Base-by-base conservation (phyloP, 2,329 filamentous ascomycete species). In the Apiospora aurea region DNA sequence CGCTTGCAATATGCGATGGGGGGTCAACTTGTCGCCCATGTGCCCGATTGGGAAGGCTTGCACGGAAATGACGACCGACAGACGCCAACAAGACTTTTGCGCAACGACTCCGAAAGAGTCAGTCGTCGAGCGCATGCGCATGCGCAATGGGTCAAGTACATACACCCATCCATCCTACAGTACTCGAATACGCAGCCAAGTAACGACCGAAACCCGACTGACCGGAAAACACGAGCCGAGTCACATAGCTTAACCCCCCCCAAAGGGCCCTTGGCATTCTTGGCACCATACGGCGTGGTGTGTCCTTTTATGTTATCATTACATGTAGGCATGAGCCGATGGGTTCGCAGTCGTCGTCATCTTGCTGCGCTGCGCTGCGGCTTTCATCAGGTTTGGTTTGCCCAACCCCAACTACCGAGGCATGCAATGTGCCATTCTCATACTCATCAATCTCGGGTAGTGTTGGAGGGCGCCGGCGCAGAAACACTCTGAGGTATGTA, bases 191-290 rank as follows among this genome's bases (percentile, higher is more conserved):
- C 2, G 18, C 18, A 38, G 57, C 2, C 11, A n/a, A 41, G 57
- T 64, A n/a, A 34, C 53, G 34, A 1, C 34, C 34, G 13, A 41
- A 64, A 41, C 57, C 57, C 57, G 57, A 64, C 18, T 64, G 57
- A 64, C 34, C 57, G 57, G 57, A 64, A n/a, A 38, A 64, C 57
- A 64, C 10, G 57, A 64, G 57, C 57, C 57, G 57, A 64, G 53
- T 61, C 53, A 61, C 29, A 61, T n/a, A 41, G 57, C 53, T 64
- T 64, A 64, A 64, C 57, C 34, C 21, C 29, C 29, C 16, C 29
- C 29, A 29, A 38, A 34, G 16, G 53, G 10, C 14, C 16, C 53
- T 61, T 61, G 53, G 53, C 53, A 38, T 61, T n/a, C 53, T 61
- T 61, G 53, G 53, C 53, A 61, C 8, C 29, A 61, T 61, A 61